Evolutionary conservation across 495 filamentous ascomycete species (phyloP).

Genomic region (Neurospora tetraspora): DNA sequence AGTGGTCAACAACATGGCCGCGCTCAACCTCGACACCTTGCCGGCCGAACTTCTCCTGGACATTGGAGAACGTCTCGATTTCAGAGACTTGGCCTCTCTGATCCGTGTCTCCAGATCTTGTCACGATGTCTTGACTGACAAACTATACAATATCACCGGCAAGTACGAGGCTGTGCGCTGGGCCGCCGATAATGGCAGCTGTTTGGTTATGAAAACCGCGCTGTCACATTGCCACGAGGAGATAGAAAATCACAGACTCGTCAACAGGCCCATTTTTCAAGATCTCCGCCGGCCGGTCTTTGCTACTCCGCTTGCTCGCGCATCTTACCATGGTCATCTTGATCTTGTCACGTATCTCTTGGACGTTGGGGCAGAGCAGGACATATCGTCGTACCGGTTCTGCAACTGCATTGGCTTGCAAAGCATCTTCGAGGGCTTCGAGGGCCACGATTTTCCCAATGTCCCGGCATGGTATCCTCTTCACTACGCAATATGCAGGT

Average conservation of each 20-base stretch:
- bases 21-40: neutral
- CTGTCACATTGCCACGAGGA: neutral
- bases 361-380: slow-evolving; percentile 2
- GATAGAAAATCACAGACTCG: neutral
- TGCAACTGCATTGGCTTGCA: slow-evolving; percentile 2
- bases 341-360: slow-evolving; percentile 4
- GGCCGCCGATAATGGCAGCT: neutral
- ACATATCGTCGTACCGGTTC: neutral
- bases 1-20: neutral
- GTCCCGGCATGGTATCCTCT: slow-evolving; percentile 4
- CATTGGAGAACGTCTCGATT: slow-evolving; percentile 1
- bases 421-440: neutral
- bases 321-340: neutral
- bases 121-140: neutral
- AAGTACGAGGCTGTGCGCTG: neutral
- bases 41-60: slow-evolving; percentile 5
- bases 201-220: neutral
- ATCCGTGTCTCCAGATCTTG: neutral
- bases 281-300: neutral
- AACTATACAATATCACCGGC: neutral
- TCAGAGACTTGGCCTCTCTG: neutral
- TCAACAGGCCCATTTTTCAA: neutral
- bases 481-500: slow-evolving; percentile 3
- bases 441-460: neutral
- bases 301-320: slow-evolving; percentile 3